Percentiles rank a stretch among this genome's conserved stretches.
These are phyloP conservation scores for Calocybe gangraenosa DNA, from an alignment of 768 basidiomycete genomes.

Conservation along the genomic window DNA sequence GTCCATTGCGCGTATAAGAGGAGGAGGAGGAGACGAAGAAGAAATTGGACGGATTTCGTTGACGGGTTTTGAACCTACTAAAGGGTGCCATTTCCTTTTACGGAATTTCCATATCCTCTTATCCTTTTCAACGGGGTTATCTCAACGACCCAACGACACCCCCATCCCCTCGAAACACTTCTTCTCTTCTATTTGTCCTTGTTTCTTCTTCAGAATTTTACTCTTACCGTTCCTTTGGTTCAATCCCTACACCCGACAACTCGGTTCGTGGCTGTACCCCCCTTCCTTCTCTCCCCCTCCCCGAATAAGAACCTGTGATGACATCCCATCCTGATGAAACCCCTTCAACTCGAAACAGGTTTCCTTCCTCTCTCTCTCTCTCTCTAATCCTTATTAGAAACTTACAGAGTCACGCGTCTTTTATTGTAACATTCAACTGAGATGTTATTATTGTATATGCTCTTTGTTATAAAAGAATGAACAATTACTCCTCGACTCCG, in stretches of 20 bases:
- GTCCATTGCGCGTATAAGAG: slow-evolving; percentile 36
- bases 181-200: slow-evolving; percentile 24
- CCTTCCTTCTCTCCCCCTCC: background rate
- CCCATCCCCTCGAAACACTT: slow-evolving; percentile 25
- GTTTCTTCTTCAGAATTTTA: slow-evolving; percentile 6
- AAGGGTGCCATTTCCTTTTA: background rate
- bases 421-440: too few relatives aligned
- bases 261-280: background rate
- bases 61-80: slow-evolving; percentile 5
- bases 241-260: background rate
- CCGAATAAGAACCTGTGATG: background rate
- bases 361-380: too few relatives aligned
- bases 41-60: too few relatives aligned
- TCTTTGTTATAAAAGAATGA: too few relatives aligned
- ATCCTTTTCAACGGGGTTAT: slow-evolving; percentile 18
- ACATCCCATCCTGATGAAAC: background rate
- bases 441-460: too few relatives aligned
- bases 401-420: too few relatives aligned
- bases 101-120: slow-evolving; percentile 9
- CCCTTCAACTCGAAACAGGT: too few relatives aligned
- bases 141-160: slow-evolving; percentile 22
- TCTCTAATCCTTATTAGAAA: too few relatives aligned
- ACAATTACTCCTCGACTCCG: too few relatives aligned
- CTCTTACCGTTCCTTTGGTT: slow-evolving; percentile 9
- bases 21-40: slow-evolving; percentile 3